Conservation (phyloP, 2,329 filamentous ascomycete genomes). For the Nothopassalora personata region DNA sequence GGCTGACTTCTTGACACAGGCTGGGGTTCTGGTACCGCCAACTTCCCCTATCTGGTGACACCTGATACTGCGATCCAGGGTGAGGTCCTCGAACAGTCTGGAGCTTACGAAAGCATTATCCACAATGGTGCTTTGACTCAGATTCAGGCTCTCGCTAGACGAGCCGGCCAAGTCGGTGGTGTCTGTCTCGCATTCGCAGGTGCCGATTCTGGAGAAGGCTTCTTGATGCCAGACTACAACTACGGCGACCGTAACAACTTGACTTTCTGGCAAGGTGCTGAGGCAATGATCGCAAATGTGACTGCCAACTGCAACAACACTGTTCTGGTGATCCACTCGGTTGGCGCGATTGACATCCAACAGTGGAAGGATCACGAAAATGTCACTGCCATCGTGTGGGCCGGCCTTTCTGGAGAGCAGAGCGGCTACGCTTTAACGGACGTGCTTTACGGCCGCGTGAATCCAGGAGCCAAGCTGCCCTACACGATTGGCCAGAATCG, state of each 20-base stretch:
- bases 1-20: neutral
- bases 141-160: slow-evolving; percentile 48
- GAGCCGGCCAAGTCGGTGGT: slow-evolving; percentile 42
- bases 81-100: slow-evolving; percentile 56
- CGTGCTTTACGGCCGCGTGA: slow-evolving; percentile 15
- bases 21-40: slow-evolving; percentile 57
- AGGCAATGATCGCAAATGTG: slow-evolving; percentile 25
- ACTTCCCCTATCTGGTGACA: slow-evolving; percentile 60
- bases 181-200: slow-evolving; percentile 80
- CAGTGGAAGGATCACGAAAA: slow-evolving; percentile 71
- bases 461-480: slow-evolving; percentile 19
- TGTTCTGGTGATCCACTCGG: slow-evolving; percentile 79
- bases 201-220: slow-evolving; percentile 78
- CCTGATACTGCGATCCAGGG: slow-evolving; percentile 64
- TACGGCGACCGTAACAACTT: slow-evolving; percentile 83
- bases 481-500: slow-evolving; percentile 71
- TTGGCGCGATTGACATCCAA: slow-evolving; percentile 76
- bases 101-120: slow-evolving; percentile 56
- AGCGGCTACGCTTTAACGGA: slow-evolving; percentile 23
- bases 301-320: slow-evolving; percentile 46
- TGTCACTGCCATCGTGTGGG: slow-evolving; percentile 73
- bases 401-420: slow-evolving; percentile 43
- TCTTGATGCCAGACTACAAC: slow-evolving; percentile 75
- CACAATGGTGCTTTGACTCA: slow-evolving; percentile 52
- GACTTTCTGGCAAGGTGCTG: slow-evolving; percentile 23